Evolutionary conservation across 2,329 filamentous ascomycete genomes (phyloP), one percentile per base, ranked within the genome.

Genomic region (Nakataea oryzae): DNA sequence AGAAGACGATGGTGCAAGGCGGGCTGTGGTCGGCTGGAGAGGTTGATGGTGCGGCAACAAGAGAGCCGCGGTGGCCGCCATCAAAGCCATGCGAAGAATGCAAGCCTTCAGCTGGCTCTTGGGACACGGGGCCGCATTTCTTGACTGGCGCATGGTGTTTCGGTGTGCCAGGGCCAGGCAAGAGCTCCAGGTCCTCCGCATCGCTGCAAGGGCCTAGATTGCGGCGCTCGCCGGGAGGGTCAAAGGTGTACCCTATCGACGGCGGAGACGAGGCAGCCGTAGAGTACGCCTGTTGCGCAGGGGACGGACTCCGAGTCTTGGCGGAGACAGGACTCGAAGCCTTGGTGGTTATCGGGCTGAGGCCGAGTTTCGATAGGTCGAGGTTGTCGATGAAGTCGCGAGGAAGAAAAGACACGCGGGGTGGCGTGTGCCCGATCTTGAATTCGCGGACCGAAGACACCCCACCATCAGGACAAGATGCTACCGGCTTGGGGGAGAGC

Each of bases 251-350:
- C 30, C 21, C 27, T n/a, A 29, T 30, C 28, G 30, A 30, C 17
- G 21, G 60, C 32, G 60, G 60, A 57, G 60, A 61, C 12, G 60
- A 61, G 8, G 60, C 54, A 28, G 60, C 24, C n/a, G 60, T 61
- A 12, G 60, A 61, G 28, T n/a, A 30, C 1, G 30, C 27, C 29
- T 57, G 24, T 24, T 32, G 21, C 8, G 55, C 54, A n/a, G 32
- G 34, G 13, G 60, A 50, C 14, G 54, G 34, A 54, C 54, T 61
- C 54, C 54, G 57, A 5, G 28, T 27, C 56, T 30, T 30, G 27
- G 30, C 17, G 14, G 30, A 57, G n/a, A 30, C 28, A 17, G 30
- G 27, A 21, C 21, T 28, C 27, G 21, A 12, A 14, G 30, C 27
- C 4, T 57, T 27, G 17, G 27, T 17, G 56, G n/a, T 17, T 32